Conservation (phyloP, 257 asterid genomes). For the Echites panduratus region DNA sequence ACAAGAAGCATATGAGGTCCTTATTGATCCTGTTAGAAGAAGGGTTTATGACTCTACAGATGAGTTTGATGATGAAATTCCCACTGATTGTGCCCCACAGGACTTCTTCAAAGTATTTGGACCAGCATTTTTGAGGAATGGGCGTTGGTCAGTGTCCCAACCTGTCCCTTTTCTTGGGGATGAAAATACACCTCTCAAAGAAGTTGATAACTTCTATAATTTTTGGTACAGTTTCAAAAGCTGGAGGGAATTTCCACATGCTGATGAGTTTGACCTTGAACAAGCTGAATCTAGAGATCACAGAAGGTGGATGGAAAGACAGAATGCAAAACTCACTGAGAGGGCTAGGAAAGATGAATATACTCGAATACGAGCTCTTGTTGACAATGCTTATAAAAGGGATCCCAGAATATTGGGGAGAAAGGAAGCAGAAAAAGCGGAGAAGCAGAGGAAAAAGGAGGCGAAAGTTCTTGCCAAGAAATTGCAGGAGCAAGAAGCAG, state of each 20-base stretch:
- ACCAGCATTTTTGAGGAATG: slow-evolving; percentile 95
- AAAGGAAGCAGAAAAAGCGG: slow-evolving; percentile 78
- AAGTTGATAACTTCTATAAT: slow-evolving; percentile 75
- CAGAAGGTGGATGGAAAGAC: slow-evolving; percentile 97
- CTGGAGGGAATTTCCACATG: slow-evolving; percentile 98
- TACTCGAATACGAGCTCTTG: slow-evolving; percentile 73
- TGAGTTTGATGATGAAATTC: slow-evolving; percentile 97
- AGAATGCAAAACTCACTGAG: slow-evolving; percentile 87
- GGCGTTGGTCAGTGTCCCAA: slow-evolving; percentile 85
- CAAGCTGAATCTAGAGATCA: slow-evolving; percentile 97
- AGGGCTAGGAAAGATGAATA: slow-evolving; percentile 89
- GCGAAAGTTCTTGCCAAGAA: slow-evolving; percentile 81
- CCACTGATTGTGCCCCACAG: slow-evolving; percentile 73
- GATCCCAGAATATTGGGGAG: slow-evolving; percentile 82
- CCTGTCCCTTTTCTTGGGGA: slow-evolving; percentile 75
- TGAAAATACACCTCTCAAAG: slow-evolving; percentile 51
- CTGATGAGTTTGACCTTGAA: slow-evolving; percentile 90
- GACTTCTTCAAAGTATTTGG: slow-evolving; percentile 93
- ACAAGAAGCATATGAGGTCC: slow-evolving; percentile 90
- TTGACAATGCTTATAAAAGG: slow-evolving; percentile 83
- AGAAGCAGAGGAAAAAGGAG: slow-evolving; percentile 82
- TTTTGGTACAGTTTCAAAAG: slow-evolving; percentile 92
- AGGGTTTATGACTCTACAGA: slow-evolving; percentile 92
- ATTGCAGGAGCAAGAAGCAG: slow-evolving; percentile 81
- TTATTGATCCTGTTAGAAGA: slow-evolving; percentile 83